Evolutionary conservation across 2,329 filamentous ascomycete genomes (phyloP).

Genomic region (Pyricularia grisea): DNA sequence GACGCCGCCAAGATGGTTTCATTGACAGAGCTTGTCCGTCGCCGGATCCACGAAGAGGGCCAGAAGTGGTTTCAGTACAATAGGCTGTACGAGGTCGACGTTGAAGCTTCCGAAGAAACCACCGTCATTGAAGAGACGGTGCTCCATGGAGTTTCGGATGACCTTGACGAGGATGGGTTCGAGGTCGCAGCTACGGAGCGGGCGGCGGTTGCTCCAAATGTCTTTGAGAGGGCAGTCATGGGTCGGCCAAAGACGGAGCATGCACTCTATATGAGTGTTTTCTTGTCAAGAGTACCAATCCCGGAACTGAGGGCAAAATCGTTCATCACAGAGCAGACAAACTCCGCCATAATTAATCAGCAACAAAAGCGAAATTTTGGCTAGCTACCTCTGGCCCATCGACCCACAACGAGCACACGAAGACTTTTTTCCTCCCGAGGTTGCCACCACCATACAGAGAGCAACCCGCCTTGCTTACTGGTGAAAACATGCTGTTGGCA

Average conservation of each 20-base stretch:
- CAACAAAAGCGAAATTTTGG: conserved; percentile 8
- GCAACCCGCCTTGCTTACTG: not conserved
- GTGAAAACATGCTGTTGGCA: not conserved
- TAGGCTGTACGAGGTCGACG: conserved; percentile 38
- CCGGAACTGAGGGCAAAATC: conserved; percentile 42
- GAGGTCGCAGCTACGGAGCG: conserved; percentile 3
- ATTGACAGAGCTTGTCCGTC: conserved; percentile 56
- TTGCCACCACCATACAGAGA: not conserved
- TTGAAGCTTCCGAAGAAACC: conserved; percentile 13
- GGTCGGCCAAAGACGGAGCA: conserved; percentile 28
- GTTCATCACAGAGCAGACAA: conserved; percentile 38
- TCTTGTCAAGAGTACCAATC: conserved; percentile 44
- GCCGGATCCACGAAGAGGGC: conserved; percentile 37
- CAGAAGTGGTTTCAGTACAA: conserved; percentile 49
- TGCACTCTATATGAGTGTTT: conserved; percentile 47
- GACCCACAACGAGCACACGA: not conserved
- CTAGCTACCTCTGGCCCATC: not conserved
- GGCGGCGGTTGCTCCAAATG: conserved; percentile 42
- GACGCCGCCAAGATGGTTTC: conserved; percentile 58
- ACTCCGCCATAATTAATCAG: conserved; percentile 19
- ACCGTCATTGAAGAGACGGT: conserved; percentile 32
- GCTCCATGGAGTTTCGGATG: conserved; percentile 19
- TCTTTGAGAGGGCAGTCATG: conserved; percentile 44
- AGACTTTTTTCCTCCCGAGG: not conserved
- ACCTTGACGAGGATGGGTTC: conserved; percentile 11